Percentiles rank a stretch among this genome's conserved stretches.
phyloP scores from a whole-genome alignment of 2,329 filamentous ascomycete species.

The Macrophomina tecta region DNA sequence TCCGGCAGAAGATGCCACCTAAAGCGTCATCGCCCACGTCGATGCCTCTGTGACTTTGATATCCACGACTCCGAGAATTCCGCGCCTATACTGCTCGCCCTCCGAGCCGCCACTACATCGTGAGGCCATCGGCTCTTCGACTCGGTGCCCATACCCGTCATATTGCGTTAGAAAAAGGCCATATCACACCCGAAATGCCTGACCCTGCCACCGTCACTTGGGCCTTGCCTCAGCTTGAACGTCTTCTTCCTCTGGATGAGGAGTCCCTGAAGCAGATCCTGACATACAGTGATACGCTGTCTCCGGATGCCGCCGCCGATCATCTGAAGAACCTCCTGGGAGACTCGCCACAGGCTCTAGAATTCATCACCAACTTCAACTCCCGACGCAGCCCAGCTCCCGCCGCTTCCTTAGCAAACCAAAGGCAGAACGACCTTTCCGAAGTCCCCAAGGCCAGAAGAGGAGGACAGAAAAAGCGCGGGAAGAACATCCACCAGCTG shows the following conservation, averaged over 20 bases:
- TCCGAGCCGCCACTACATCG: no score
- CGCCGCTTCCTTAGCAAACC: conserved; percentile 29
- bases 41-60: background rate
- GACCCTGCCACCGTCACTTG: conserved; percentile 47
- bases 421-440: conserved; percentile 6
- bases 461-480: conserved; percentile 49
- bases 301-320: conserved; percentile 77
- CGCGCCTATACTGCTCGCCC: background rate
- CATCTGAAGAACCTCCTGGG: conserved; percentile 90
- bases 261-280: conserved; percentile 84
- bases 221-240: conserved; percentile 74
- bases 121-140: background rate
- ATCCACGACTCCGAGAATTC: background rate
- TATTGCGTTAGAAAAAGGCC: background rate
- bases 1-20: background rate
- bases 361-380: conserved; percentile 79
- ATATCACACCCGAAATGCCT: background rate
- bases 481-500: conserved; percentile 44
- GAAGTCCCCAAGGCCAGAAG: conserved; percentile 40
- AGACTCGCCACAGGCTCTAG: conserved; percentile 75
- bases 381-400: conserved; percentile 58
- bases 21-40: conserved; percentile 12
- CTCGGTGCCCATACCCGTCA: background rate
- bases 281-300: conserved; percentile 77
- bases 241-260: conserved; percentile 83